Conservation (phyloP, 495 filamentous ascomycete genomes). For the Penicillium soppii region DNA sequence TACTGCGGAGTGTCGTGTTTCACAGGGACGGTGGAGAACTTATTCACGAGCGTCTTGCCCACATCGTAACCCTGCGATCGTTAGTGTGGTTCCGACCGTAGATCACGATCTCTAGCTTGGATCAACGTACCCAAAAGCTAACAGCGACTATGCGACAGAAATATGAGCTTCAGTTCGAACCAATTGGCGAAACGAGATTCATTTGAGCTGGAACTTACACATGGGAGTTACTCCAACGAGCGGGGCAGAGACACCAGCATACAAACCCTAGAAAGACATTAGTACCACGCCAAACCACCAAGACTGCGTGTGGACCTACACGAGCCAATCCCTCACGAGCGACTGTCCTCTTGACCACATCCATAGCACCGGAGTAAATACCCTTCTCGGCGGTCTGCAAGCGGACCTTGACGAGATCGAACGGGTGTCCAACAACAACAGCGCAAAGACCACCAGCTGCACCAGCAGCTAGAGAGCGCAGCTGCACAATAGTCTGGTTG, state of each 20-base stretch:
- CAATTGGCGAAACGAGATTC: not conserved
- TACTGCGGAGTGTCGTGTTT: slow-evolving; percentile 62
- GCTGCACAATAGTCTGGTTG: slow-evolving; percentile 45
- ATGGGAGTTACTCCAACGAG: slow-evolving; percentile 95
- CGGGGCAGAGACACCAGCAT: slow-evolving; percentile 95
- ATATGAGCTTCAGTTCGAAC: slow-evolving; percentile 7
- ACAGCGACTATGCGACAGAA: slow-evolving; percentile 69
- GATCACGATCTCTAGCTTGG: not conserved
- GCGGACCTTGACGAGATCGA: slow-evolving; percentile 96
- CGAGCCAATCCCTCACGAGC: slow-evolving; percentile 80
- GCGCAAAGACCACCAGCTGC: slow-evolving; percentile 93
- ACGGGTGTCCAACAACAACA: slow-evolving; percentile 91
- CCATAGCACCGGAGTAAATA: slow-evolving; percentile 84
- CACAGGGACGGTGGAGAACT: slow-evolving; percentile 58
- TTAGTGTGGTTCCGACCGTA: slow-evolving; percentile 17
- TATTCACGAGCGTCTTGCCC: slow-evolving; percentile 81
- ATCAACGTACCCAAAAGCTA: slow-evolving; percentile 75
- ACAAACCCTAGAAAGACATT: slow-evolving; percentile 61
- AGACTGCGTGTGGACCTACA: slow-evolving; percentile 28
- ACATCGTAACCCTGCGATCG: slow-evolving; percentile 77
- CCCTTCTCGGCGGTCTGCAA: slow-evolving; percentile 94
- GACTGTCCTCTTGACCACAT: slow-evolving; percentile 84
- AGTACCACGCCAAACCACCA: not conserved
- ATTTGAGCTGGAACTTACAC: slow-evolving; percentile 64
- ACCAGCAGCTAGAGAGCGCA: slow-evolving; percentile 84